phyloP scores from a whole-genome alignment of 2,329 filamentous ascomycete genomes.

The Aspergillaceae sp. region DNA sequence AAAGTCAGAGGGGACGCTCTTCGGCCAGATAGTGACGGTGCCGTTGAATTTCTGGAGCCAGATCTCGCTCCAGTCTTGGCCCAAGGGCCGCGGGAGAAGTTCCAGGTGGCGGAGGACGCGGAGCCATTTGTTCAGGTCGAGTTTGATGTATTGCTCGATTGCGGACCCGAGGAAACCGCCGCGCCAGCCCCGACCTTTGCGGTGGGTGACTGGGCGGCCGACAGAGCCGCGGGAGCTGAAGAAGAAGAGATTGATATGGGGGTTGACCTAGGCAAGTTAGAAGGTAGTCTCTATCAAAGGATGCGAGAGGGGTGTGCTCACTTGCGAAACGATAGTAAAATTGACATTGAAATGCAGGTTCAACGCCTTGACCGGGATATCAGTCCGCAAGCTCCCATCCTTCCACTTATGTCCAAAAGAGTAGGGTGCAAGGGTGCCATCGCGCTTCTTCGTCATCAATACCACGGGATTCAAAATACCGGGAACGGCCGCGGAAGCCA shows the following conservation, averaged over 20 bases:
- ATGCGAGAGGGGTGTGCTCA: slow-evolving; percentile 9
- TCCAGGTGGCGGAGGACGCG: slow-evolving; percentile 90
- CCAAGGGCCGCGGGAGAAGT: slow-evolving; percentile 76
- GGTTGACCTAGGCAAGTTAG: slow-evolving; percentile 64
- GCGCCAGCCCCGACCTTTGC: slow-evolving; percentile 86
- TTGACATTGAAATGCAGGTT: slow-evolving; percentile 98
- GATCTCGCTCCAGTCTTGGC: slow-evolving; percentile 93
- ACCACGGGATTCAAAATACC: slow-evolving; percentile 94
- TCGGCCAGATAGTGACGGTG: slow-evolving; percentile 94
- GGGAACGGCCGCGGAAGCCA: slow-evolving; percentile 90
- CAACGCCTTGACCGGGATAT: slow-evolving; percentile 87
- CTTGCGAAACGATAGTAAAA: slow-evolving; percentile 74
- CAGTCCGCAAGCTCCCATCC: slow-evolving; percentile 85
- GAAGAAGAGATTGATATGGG: slow-evolving; percentile 98
- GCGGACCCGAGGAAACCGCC: slow-evolving; percentile 91
- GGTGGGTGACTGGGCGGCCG: slow-evolving; percentile 86
- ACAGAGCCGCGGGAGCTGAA: slow-evolving; percentile 90
- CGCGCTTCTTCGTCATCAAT: slow-evolving; percentile 74
- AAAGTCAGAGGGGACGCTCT: slow-evolving; percentile 69
- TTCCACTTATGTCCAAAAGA: slow-evolving; percentile 99
- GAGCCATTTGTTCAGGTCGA: slow-evolving; percentile 96
- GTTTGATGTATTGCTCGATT: slow-evolving; percentile 87
- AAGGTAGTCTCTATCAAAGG: slow-evolving; percentile 17
- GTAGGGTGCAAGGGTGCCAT: slow-evolving; percentile 74
- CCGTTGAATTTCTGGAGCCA: slow-evolving; percentile 94